A percentile compares a stretch with the other conserved stretches of the same genome.
These are phyloP conservation scores for Fusarium abutilonis DNA, from an alignment of 2,329 filamentous ascomycete genomes.

Conservation along the genomic window DNA sequence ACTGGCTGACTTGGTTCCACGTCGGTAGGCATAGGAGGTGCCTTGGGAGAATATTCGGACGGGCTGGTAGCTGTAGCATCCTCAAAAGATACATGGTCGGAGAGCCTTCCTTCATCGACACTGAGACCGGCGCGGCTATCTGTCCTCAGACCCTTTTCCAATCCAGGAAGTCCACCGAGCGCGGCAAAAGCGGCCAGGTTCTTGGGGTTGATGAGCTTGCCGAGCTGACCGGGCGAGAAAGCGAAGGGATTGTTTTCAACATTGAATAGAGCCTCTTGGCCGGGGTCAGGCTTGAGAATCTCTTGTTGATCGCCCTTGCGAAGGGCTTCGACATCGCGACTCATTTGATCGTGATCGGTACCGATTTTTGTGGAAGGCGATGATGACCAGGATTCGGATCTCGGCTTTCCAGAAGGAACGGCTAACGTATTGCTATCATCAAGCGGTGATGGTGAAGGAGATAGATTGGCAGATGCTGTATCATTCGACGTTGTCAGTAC, in stretches of 20 bases:
- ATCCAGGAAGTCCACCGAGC: constrained; percentile 76
- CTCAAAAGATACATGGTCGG: constrained; percentile 73
- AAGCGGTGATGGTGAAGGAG: constrained; percentile 20
- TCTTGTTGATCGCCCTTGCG: constrained; percentile 35
- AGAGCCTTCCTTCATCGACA: constrained; percentile 72
- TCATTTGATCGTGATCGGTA: constrained; percentile 31
- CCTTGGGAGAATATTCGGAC: constrained; percentile 6
- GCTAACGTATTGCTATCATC: constrained; percentile 34
- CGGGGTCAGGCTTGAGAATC: constrained; percentile 73
- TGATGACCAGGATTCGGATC: constrained; percentile 33
- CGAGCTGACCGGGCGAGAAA: constrained; percentile 80
- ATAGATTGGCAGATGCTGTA: constrained; percentile 31
- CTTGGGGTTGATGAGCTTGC: constrained; percentile 87
- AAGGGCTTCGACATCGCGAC: constrained; percentile 25
- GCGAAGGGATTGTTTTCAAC: constrained; percentile 83
- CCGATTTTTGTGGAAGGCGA: constrained; percentile 36
- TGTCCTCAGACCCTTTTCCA: constrained; percentile 79
- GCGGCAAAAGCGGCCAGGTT: constrained; percentile 80
- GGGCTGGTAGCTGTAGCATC: constrained; percentile 58
- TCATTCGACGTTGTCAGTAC: background rate
- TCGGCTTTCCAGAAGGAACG: constrained; percentile 23
- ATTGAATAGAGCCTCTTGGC: constrained; percentile 74
- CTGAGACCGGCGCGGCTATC: constrained; percentile 77
- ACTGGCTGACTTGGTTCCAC: background rate
- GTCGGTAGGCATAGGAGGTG: background rate